Conservation (phyloP, 23 red algal species). For the Gracilaria gracilis region DNA sequence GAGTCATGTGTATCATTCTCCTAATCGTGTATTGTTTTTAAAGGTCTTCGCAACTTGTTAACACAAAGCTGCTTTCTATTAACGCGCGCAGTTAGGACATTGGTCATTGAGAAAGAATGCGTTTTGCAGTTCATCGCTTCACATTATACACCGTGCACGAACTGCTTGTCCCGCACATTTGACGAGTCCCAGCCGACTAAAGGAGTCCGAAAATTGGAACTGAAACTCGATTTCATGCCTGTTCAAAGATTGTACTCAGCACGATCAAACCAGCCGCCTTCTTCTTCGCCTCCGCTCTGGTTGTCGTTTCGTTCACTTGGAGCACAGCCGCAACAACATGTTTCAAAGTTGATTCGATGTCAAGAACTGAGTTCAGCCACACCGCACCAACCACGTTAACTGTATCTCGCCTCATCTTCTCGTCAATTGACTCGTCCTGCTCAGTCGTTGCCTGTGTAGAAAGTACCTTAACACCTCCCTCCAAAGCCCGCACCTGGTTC, state of each 20-base stretch:
- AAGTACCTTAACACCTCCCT: conserved; percentile 59
- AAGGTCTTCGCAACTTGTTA: background rate
- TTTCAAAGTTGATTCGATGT: conserved; percentile 66
- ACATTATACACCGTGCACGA: no score
- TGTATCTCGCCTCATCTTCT: conserved; percentile 36
- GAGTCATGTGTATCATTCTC: no score
- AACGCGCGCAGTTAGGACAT: background rate
- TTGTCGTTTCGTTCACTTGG: background rate
- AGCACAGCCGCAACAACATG: conserved; percentile 48
- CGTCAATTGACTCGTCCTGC: conserved; percentile 64
- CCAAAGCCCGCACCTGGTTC: conserved; percentile 61
- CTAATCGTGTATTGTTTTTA: no score
- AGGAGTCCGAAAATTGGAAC: background rate
- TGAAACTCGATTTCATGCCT: conserved; percentile 21
- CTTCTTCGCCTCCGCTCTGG: background rate
- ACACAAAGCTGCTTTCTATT: background rate
- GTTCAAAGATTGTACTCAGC: conserved; percentile 56
- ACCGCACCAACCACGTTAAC: conserved; percentile 65
- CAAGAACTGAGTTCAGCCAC: conserved; percentile 67
- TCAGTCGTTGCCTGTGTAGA: conserved; percentile 15
- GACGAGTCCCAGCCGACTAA: no score
- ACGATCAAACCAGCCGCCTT: conserved; percentile 67
- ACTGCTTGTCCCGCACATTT: background rate
- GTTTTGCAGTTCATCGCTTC: background rate
- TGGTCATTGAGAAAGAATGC: background rate